Evolutionary conservation across 345 rosid species (phyloP), one percentile per base, ranked within the genome.

Genomic region (Diplotaxis tenuifolia): DNA sequence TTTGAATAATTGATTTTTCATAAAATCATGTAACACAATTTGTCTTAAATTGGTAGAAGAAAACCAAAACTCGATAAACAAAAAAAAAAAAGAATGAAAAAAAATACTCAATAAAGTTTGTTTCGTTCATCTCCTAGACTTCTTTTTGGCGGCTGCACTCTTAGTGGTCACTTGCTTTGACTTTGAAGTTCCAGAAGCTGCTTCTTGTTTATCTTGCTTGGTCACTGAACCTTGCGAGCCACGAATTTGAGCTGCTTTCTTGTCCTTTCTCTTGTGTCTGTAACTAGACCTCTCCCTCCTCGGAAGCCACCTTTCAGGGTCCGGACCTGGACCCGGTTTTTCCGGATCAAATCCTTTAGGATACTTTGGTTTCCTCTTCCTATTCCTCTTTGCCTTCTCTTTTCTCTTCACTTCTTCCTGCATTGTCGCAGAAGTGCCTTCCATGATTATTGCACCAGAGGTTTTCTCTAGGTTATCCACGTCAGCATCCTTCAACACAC

Each of bases 301-400:
- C 2, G 97, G 97, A 21, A 95, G 97, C 99, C 99, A 95, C 79
- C 99, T 85, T 78, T 92, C 99, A 1, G 96, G 99, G 73, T 95
- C 96, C 0, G 99, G 97, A 22, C 91, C 96, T 66, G 99, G 96
- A 63, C 99, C 99, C 0, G 97, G 99, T 84, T 95, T 88, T 0
- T 92, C 88, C 0, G 96, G 96, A 81, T 95, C 97, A 25, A 89
- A 94, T n/a, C 98, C 98, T 83, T 88, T 92, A 3, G 97, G 99
- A 63, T 92, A 95, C 84, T 83, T 94, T 21, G 98, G 98, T 81
- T 94, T 94, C 82, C 97, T 87, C 88, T 94, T 94, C 76, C 98
- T 89, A 90, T 94, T 94, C 70, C 84, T 94, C 89, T 93, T 93
- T 6, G 83, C 65, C 82, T 89, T 95, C 80, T 88, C 97, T 67